Percentiles rank a stretch among this genome's conserved stretches.
These are phyloP conservation scores for Huntiella abstrusa DNA, from an alignment of 2,329 filamentous ascomycete genomes.

Conservation along the genomic window DNA sequence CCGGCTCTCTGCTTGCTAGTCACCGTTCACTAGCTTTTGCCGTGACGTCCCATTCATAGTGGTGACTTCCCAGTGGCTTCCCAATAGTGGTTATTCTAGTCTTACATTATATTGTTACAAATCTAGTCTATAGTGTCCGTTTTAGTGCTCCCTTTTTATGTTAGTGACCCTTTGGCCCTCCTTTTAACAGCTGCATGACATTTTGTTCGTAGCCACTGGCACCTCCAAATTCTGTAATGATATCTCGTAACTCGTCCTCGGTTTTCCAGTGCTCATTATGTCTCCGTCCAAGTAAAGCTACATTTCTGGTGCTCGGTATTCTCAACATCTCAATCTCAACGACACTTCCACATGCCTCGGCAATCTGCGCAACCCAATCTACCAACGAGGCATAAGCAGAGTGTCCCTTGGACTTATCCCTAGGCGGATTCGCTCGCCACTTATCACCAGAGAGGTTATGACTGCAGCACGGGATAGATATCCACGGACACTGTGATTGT, in stretches of 20 bases:
- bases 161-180: conserved; percentile 22
- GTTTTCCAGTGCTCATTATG: conserved; percentile 15
- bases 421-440: conserved; percentile 47
- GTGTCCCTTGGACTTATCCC: conserved; percentile 19
- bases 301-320: conserved; percentile 84
- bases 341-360: conserved; percentile 51
- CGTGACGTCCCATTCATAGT: too few species aligned
- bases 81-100: too few species aligned
- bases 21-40: too few species aligned
- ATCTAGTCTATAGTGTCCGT: too few species aligned
- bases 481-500: conserved; percentile 58
- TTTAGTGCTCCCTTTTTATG: neutral
- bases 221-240: conserved; percentile 35
- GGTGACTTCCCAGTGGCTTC: too few species aligned
- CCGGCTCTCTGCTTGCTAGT: too few species aligned
- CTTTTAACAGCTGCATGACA: conserved; percentile 41
- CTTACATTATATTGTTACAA: too few species aligned
- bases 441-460: conserved; percentile 60
- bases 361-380: conserved; percentile 53
- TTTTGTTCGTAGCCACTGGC: conserved; percentile 38
- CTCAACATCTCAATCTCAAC: conserved; percentile 71
- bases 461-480: conserved; percentile 90
- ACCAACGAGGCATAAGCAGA: conserved; percentile 75
- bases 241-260: conserved; percentile 22
- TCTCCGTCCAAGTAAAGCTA: conserved; percentile 53